These are phyloP conservation scores for Plasmodium coatneyi DNA, from an alignment of 169 alveolate genomes.

Conservation along the genomic window DNA sequence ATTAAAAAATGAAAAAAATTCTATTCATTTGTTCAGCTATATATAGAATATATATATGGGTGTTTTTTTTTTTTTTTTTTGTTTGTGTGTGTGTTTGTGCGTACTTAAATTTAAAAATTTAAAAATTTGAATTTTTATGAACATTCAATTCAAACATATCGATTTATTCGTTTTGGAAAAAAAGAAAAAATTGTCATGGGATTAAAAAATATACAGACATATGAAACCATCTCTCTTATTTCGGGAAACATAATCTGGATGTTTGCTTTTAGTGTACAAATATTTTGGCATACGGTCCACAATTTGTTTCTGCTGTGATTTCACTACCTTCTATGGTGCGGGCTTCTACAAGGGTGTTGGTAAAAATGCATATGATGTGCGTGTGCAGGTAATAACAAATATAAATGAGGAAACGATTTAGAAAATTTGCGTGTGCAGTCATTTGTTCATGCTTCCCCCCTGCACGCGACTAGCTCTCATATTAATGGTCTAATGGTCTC, in stretches of 20 bases:
- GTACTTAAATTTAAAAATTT: conserved; percentile 39
- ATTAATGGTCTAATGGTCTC: not conserved
- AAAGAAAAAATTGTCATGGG: conserved; percentile 29
- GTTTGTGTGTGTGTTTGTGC: not conserved
- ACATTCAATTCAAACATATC: conserved; percentile 18
- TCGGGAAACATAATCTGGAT: not conserved
- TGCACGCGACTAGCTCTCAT: not conserved
- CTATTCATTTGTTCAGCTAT: not conserved
- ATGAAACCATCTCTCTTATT: not conserved
- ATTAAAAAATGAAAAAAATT: conserved; percentile 21
- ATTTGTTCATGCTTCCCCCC: not conserved
- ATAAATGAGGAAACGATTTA: not conserved
- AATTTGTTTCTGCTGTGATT: not conserved
- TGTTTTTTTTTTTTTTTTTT: conserved; percentile 23
- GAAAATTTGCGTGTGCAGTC: not conserved
- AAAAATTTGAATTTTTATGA: conserved; percentile 31
- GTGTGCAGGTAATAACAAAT: not conserved
- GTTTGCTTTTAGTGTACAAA: not conserved
- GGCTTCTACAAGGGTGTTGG: conserved; percentile 21
- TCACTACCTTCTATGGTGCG: conserved; percentile 37
- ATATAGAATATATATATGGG: not conserved
- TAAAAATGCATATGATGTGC: not conserved
- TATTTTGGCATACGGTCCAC: not conserved
- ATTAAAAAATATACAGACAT: conserved; percentile 37
- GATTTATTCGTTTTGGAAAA: conserved; percentile 64